Evolutionary conservation across 106 monocot species (phyloP), one percentile per base, ranked within the genome.

Genomic region (Allium sativum): DNA sequence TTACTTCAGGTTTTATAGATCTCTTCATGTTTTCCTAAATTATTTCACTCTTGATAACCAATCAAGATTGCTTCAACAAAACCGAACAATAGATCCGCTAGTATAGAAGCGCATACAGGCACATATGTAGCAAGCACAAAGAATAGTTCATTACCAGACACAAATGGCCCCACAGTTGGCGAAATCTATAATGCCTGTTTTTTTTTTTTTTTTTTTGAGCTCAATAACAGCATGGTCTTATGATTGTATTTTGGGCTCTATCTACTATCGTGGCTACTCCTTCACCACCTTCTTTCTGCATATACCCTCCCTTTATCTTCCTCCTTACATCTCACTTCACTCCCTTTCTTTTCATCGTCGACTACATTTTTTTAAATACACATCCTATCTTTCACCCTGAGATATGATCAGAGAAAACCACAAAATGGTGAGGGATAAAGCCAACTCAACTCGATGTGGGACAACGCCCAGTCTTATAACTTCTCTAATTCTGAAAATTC

Each of bases 191-290:
- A 7, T 41, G 41, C 7, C 21, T 40, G 58, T 58, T 22, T 22
- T 21, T 31, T 58, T 58, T 12, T 42, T 9, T n/a, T 58, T 58
- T 58, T 21, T 58, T 58, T 6, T 40, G 9, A 31, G 40, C 58
- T 3, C 41, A 58, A 73, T 62, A 78, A 78, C 78, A 68, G 68
- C 64, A 56, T 67, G 68, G 68, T 68, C 78, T 73, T 73, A 78
- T 78, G 78, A 78, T 78, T 72, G 58, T 65, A 68, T 64, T 78
- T 78, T 78, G 73, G 66, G 55, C 19, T 53, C 64, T 44, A 42
- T 51, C 48, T 3, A 31, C 31, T 31, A 31, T 5, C 31, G 31
- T 31, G 31, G 47, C 48, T 21, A 21, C 12, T 53, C 21, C 45
- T 40, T 8, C n/a, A n/a, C 41, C 15, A 58, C 13, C 40, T 16